Evolutionary conservation across 805 yeast species (phyloP).

Genomic region (Yamadazyma sp.): DNA sequence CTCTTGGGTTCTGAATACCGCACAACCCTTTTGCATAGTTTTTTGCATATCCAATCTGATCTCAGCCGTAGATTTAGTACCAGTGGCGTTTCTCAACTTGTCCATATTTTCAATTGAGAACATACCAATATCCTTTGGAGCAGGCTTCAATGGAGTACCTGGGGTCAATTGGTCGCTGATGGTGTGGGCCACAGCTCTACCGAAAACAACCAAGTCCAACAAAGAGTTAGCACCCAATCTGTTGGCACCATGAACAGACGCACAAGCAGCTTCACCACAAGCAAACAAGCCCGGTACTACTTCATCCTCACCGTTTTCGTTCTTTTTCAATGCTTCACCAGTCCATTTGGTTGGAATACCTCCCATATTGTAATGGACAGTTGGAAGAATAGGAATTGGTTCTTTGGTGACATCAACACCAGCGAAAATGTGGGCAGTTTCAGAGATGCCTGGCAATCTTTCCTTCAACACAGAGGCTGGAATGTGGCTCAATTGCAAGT

Average conservation of each 20-base stretch:
- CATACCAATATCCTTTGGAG: constrained; percentile 83
- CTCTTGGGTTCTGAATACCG: constrained; percentile 93
- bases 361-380: constrained; percentile 99
- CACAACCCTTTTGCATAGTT: constrained; percentile 94
- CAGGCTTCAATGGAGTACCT: constrained; percentile 79
- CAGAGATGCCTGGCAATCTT: constrained; percentile 98
- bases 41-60: constrained; percentile 92
- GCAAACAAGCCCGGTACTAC: constrained; percentile 92
- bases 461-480: constrained; percentile 90
- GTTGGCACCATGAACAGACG: constrained; percentile 98
- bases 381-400: constrained; percentile 97
- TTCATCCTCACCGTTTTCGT: constrained; percentile 84
- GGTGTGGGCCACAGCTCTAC: constrained; percentile 96
- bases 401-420: constrained; percentile 99
- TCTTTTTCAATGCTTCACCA: constrained; percentile 87
- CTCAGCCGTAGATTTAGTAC: constrained; percentile 79
- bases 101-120: constrained; percentile 91
- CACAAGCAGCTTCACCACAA: constrained; percentile 99
- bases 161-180: constrained; percentile 84
- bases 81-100: constrained; percentile 79
- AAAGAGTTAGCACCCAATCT: constrained; percentile 98
- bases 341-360: constrained; percentile 98
- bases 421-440: constrained; percentile 96
- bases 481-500: constrained; percentile 87
- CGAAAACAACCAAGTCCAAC: constrained; percentile 94